Evolutionary conservation across 2,329 filamentous ascomycete species (phyloP).

Genomic region (Hymenotorrendiella dingleyae): DNA sequence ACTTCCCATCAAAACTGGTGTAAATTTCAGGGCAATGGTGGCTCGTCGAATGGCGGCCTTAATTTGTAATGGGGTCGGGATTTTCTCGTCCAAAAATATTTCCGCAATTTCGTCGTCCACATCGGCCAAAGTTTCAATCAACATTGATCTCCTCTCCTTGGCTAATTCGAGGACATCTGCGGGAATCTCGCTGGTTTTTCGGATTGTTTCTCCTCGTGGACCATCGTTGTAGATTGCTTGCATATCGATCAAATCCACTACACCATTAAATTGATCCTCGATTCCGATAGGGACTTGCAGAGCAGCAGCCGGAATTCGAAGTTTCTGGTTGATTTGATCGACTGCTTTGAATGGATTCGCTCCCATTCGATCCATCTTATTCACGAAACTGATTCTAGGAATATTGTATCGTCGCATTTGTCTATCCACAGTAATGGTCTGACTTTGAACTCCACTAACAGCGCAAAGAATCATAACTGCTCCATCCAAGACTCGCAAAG

Average conservation of each 20-base stretch:
- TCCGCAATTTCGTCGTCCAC: slow-evolving; percentile 98
- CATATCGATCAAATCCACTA: slow-evolving; percentile 90
- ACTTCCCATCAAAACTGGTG: slow-evolving; percentile 93
- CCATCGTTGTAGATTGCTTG: slow-evolving; percentile 91
- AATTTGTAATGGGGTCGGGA: slow-evolving; percentile 75
- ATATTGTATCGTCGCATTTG: slow-evolving; percentile 99
- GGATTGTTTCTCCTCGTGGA: slow-evolving; percentile 68
- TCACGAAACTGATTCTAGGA: slow-evolving; percentile 90
- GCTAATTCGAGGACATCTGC: slow-evolving; percentile 70
- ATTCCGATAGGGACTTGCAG: slow-evolving; percentile 90
- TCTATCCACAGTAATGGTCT: slow-evolving; percentile 95
- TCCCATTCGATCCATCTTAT: slow-evolving; percentile 99
- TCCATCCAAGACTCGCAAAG: slow-evolving; percentile 87
- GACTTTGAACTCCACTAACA: slow-evolving; percentile 92
- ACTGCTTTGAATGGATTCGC: slow-evolving; percentile 97
- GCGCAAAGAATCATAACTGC: slow-evolving; percentile 98
- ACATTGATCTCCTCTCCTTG: slow-evolving; percentile 72
- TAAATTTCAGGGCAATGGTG: slow-evolving; percentile 86
- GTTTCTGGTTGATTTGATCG: slow-evolving; percentile 94
- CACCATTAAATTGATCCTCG: slow-evolving; percentile 87
- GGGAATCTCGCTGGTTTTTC: slow-evolving; percentile 74
- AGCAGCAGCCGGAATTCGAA: slow-evolving; percentile 87
- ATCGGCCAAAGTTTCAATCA: slow-evolving; percentile 94
- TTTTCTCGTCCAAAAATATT: slow-evolving; percentile 81
- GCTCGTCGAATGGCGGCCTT: slow-evolving; percentile 87